Evolutionary conservation across 805 yeast genomes (phyloP).

Genomic region (Metschnikowia continentalis): DNA sequence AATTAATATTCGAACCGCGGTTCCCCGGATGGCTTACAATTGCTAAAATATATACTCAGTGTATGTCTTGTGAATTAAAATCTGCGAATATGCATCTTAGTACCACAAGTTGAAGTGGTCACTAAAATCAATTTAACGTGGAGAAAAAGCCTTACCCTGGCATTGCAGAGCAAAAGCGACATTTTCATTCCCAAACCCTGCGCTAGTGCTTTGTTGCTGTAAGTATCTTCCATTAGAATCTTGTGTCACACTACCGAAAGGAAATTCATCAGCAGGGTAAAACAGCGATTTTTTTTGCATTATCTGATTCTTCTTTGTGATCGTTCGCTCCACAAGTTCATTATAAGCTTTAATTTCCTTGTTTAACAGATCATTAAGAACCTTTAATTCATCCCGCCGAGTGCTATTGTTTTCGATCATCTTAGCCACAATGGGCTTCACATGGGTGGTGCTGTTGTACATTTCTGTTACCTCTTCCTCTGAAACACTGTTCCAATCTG

Average conservation of each 20-base stretch:
- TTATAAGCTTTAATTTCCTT: slow-evolving; percentile 69
- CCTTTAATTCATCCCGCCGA: slow-evolving; percentile 72
- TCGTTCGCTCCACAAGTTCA: slow-evolving; percentile 50
- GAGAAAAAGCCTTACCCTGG: too few relatives aligned
- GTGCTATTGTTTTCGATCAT: slow-evolving; percentile 73
- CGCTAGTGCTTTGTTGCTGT: slow-evolving; percentile 34
- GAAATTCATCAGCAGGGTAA: neutral
- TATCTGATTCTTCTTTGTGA: slow-evolving; percentile 4
- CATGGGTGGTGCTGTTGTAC: slow-evolving; percentile 66
- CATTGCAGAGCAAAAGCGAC: neutral
- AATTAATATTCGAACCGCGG: neutral
- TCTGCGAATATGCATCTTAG: too few relatives aligned
- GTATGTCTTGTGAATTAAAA: neutral
- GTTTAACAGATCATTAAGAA: slow-evolving; percentile 65
- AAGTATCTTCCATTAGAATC: neutral
- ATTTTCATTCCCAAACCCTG: slow-evolving; percentile 36
- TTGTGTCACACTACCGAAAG: neutral
- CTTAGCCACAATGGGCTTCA: slow-evolving; percentile 71
- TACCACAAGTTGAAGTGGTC: neutral
- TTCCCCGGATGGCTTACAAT: neutral
- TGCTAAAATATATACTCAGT: neutral
- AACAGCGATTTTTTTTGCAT: slow-evolving; percentile 4
- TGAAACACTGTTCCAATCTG: slow-evolving; percentile 34
- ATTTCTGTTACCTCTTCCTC: slow-evolving; percentile 67
- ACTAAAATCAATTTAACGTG: neutral